Base-by-base conservation (phyloP, 768 basidiomycete genomes). In the Tylopilus subfusipes region DNA sequence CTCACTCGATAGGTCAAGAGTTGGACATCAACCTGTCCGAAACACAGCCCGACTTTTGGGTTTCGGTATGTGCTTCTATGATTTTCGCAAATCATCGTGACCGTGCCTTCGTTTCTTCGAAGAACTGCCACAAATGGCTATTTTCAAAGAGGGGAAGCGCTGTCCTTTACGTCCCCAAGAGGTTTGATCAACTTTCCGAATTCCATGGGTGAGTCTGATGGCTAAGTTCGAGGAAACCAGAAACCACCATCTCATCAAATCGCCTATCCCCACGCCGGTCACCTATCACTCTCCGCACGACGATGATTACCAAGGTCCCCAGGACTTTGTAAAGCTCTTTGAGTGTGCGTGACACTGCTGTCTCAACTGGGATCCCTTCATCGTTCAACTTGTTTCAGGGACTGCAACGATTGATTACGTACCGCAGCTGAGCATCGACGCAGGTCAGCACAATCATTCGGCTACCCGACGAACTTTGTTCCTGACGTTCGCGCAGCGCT, bases 81-180 rank as follows among this genome's bases (percentile, higher is more conserved):
- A 27, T 27, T 34, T 14, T 4, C n/a, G 19, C 12, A 21, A 34
- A 1, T 18, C 7, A 18, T 45, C 24, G 19, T 46, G 25, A 40
- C 24, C 31, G 3, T 14, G 9, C 50, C 22, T 34, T 21, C 10
- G 12, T 51, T 39, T 11, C 30, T 5, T 2, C 2, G 14, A 50
- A 89, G 82, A 92, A 92, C 61, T 87, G 86, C 59, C 88, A 93
- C 70, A 93, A 94, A 69, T 95, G 93, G 91, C 72, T 93, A 2
- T 84, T 78, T 60, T 76, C 82, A 4, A 86, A 89, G 66, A 78
- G 91, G 6, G 75, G 82, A 1, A 83, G 78, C 42, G 83, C 88
- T 0, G 74, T 86, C 18, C 72, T 94, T 16, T 94, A 93, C 65
- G 87, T 90, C 6, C 87, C 90, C 0, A 77, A 73, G 53, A 70